Evolutionary conservation across 1,284 basidiomycete species (phyloP).

Genomic region (Sanghuangporus sanghuang): DNA sequence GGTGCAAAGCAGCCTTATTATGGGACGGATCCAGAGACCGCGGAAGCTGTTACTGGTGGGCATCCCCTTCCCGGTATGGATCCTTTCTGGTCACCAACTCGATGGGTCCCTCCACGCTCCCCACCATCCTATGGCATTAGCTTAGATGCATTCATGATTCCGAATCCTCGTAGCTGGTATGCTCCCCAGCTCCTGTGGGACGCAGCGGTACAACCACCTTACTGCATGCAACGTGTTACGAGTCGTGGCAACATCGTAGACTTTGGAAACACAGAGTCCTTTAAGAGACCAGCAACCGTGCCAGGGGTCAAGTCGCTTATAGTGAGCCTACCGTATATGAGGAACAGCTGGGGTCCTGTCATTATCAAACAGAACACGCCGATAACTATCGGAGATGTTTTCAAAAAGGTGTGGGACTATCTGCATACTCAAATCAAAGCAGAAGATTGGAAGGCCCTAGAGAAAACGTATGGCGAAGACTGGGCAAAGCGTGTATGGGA

Average conservation of each 20-base stretch:
- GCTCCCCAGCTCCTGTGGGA: constrained; percentile 16
- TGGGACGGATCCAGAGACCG: background rate
- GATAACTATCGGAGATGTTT: constrained; percentile 8
- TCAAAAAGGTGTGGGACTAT: constrained; percentile 10
- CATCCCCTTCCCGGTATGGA: constrained; percentile 15
- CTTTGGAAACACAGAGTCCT: constrained; percentile 9
- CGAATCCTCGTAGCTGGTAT: constrained; percentile 10
- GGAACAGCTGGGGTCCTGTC: constrained; percentile 11
- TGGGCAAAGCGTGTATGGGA: background rate
- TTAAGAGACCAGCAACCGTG: constrained; percentile 3
- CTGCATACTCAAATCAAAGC: constrained; percentile 12
- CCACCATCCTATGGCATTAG: background rate
- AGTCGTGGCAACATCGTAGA: constrained; percentile 12
- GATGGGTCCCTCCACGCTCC: constrained; percentile 1
- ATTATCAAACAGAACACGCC: background rate
- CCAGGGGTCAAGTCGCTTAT: background rate
- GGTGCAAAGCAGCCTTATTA: background rate
- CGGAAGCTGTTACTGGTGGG: constrained; percentile 11
- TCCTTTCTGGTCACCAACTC: constrained; percentile 13
- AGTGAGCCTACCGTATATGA: constrained; percentile 4
- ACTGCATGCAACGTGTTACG: constrained; percentile 9
- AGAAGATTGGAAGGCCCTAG: background rate
- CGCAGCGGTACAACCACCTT: constrained; percentile 9
- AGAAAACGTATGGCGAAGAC: background rate
- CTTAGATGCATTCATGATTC: constrained; percentile 9